Evolutionary conservation across 1,139 yeast genomes (phyloP).

Genomic region (Yamadazyma atmosphaerica): DNA sequence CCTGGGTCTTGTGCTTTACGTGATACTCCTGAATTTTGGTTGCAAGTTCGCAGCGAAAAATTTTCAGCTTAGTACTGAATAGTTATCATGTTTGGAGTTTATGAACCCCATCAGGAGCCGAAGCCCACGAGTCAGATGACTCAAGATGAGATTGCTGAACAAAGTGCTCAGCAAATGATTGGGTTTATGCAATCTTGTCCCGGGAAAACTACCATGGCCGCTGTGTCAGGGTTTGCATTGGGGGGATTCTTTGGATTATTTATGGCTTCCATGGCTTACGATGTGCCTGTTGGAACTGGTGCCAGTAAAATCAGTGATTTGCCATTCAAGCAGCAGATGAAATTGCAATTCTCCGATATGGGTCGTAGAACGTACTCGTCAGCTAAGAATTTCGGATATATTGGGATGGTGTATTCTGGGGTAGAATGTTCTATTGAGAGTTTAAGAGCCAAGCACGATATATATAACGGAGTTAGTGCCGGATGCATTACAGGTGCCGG

Average conservation of each 20-base stretch:
- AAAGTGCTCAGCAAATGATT: slow-evolving; percentile 84
- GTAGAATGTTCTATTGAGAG: slow-evolving; percentile 90
- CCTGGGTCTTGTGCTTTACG: too few species aligned
- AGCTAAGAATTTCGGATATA: slow-evolving; percentile 93
- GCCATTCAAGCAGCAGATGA: slow-evolving; percentile 92
- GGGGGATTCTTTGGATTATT: slow-evolving; percentile 97
- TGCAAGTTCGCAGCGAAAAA: background rate
- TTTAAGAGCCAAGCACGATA: slow-evolving; percentile 86
- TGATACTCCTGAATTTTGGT: background rate
- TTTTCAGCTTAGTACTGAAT: background rate
- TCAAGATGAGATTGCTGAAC: slow-evolving; percentile 90
- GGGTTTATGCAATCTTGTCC: slow-evolving; percentile 91
- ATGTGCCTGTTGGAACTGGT: slow-evolving; percentile 66
- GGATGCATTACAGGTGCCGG: slow-evolving; percentile 96
- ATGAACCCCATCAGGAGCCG: slow-evolving; percentile 35
- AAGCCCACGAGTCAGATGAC: slow-evolving; percentile 62
- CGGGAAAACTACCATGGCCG: slow-evolving; percentile 88
- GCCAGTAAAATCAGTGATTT: slow-evolving; percentile 66
- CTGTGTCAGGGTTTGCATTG: slow-evolving; percentile 90
- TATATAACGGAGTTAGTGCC: slow-evolving; percentile 88
- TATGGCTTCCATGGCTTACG: slow-evolving; percentile 93
- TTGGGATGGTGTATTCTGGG: slow-evolving; percentile 92
- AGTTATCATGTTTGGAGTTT: slow-evolving; percentile 20
- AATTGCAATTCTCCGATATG: slow-evolving; percentile 89
- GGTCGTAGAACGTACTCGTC: slow-evolving; percentile 80